These are phyloP conservation scores for Xylaria venustula DNA, from an alignment of 495 filamentous ascomycete genomes.

Conservation along the genomic window DNA sequence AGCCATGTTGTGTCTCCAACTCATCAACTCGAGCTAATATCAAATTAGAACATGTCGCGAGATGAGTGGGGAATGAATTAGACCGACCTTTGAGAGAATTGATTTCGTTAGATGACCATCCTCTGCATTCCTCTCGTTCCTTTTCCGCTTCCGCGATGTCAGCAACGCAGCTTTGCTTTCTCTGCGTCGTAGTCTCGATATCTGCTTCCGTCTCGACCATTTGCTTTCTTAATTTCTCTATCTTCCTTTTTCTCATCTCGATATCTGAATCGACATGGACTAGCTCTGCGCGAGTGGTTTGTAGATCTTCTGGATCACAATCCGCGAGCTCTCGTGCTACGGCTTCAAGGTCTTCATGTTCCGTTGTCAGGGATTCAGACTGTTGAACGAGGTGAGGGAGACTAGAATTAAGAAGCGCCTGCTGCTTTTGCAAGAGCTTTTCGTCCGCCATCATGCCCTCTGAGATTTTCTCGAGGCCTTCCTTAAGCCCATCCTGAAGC, in stretches of 20 bases:
- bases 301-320: conserved; percentile 75
- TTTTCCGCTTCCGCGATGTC: conserved; percentile 84
- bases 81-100: conserved; percentile 64
- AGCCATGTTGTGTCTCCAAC: conserved; percentile 71
- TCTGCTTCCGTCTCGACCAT: conserved; percentile 60
- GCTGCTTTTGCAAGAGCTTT: conserved; percentile 61
- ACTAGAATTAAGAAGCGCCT: conserved; percentile 59
- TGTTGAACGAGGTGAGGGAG: conserved; percentile 64
- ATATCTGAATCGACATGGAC: conserved; percentile 64
- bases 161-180: conserved; percentile 63
- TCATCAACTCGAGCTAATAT: conserved; percentile 60
- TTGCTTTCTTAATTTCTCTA: conserved; percentile 63
- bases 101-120: conserved; percentile 83
- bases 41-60: conserved; percentile 3
- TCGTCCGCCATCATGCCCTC: conserved; percentile 78
- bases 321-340: conserved; percentile 73
- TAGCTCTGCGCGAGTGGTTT: conserved; percentile 63
- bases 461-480: conserved; percentile 69
- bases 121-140: conserved; percentile 80
- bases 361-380: conserved; percentile 55
- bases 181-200: conserved; percentile 58
- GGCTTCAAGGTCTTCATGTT: conserved; percentile 64
- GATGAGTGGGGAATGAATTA: neutral
- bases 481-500: conserved; percentile 77
- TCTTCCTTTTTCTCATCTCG: conserved; percentile 60